Base-by-base conservation (phyloP, 1,284 basidiomycete genomes). In the Ceratobasidium theobromae region DNA sequence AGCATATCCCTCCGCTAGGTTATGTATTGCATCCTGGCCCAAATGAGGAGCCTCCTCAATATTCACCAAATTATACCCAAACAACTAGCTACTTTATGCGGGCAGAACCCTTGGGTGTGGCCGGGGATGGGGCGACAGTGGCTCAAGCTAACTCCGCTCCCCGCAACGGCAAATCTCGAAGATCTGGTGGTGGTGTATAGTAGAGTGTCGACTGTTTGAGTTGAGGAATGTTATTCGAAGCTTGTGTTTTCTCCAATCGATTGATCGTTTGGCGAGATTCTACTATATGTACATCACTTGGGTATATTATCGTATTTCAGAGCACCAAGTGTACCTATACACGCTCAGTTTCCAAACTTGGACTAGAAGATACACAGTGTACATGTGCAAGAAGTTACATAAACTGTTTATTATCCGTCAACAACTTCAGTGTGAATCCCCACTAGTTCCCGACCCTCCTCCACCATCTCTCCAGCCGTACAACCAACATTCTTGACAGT, bases 381-480 rank as follows among this genome's bases (percentile, higher is more conserved):
- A n/a, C n/a, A n/a, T n/a, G n/a, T n/a, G n/a, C 16, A 38, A 38
- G 9, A 38, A 38, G 8, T 38, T 16, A 38, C 16, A 38, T 16
- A 38, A 23, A 4, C 9, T 4, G 12, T 45, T 57, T n/a, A n/a
- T 27, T 38, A n/a, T 57, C 5, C 3, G 18, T 9, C 30, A 21
- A 8, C 30, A 11, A 14, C 58, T 28, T 49, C 27, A n/a, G 32
- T 30, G 9, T 35, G 58, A 51, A 62, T 71, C 57, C 38, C 53
- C 48, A 95, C 86, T 69, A 96, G 76, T 72, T 89, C 87, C 72
- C 79, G 79, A 1, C 92, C 93, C 76, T 97, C 94, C 71, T 91
- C 87, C 1, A 95, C 91, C 85, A 94, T 91, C 74, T 91, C 87
- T 4, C 91, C 92, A 71, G 89, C 88, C 74, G 77, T 81, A 72